phyloP scores from a whole-genome alignment of 352 stramenopile species.

The Aphanomyces invadans region DNA sequence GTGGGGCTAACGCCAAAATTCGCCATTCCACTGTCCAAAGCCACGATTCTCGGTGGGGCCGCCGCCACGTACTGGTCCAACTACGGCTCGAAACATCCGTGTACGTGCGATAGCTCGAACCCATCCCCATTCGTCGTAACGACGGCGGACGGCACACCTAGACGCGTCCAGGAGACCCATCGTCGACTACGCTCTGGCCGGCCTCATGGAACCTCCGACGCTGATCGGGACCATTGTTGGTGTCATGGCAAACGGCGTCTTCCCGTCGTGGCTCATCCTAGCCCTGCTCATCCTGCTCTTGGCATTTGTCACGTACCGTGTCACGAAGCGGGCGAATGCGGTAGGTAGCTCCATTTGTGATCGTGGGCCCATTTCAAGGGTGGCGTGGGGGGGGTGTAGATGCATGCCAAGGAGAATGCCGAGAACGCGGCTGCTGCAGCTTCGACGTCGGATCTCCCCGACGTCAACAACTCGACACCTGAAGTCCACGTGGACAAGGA shows the following conservation, averaged over 20 bases:
- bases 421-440: neutral
- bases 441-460: neutral
- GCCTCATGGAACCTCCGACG: constrained; percentile 95
- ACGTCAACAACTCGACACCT: too few species aligned
- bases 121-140: neutral
- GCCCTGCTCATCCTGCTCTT: constrained; percentile 62
- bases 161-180: constrained; percentile 45
- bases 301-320: constrained; percentile 70
- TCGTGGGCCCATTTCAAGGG: too few species aligned
- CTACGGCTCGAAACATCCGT: constrained; percentile 86
- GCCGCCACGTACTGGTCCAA: constrained; percentile 94
- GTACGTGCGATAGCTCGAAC: constrained; percentile 29
- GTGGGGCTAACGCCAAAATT: constrained; percentile 76
- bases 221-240: constrained; percentile 68
- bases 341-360: constrained; percentile 31
- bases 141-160: neutral
- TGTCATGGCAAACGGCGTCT: constrained; percentile 76
- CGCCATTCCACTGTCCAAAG: constrained; percentile 94
- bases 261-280: constrained; percentile 79
- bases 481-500: constrained; percentile 2
- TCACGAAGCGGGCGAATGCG: constrained; percentile 48
- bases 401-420: neutral
- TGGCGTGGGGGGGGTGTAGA: too few species aligned
- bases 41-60: constrained; percentile 95
- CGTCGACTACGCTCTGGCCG: constrained; percentile 95